phyloP scores from a whole-genome alignment of 2,329 filamentous ascomycete species.

The Ophiostoma tasmaniense region DNA sequence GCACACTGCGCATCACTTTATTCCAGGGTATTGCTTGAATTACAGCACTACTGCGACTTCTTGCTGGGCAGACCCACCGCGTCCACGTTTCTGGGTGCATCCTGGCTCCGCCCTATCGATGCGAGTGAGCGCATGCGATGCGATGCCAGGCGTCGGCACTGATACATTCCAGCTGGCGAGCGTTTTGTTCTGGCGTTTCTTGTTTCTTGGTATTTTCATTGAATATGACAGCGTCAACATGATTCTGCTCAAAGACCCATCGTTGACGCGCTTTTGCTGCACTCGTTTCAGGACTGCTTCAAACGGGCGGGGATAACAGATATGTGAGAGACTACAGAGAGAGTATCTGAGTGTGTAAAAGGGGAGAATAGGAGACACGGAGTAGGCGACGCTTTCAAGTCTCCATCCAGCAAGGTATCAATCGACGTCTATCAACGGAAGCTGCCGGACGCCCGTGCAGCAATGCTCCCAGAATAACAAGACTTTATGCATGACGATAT shows the following conservation, averaged over 20 bases:
- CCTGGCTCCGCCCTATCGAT: neutral
- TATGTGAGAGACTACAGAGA: too few relatives aligned
- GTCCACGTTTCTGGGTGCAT: conserved; percentile 2
- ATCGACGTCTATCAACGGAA: neutral
- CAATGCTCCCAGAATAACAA: neutral
- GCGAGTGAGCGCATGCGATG: neutral
- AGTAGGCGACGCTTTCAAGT: neutral
- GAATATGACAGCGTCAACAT: neutral
- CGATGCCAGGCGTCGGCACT: neutral
- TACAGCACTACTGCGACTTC: neutral
- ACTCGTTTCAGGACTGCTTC: conserved; percentile 37
- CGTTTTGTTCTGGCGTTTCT: neutral
- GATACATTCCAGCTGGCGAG: neutral
- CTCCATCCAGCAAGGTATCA: neutral
- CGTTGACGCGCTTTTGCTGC: conserved; percentile 1
- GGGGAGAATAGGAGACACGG: neutral
- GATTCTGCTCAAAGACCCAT: neutral
- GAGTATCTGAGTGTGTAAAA: neutral
- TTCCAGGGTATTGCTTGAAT: neutral
- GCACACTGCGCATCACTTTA: neutral
- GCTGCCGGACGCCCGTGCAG: neutral
- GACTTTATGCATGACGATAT: neutral
- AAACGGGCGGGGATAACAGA: conserved; percentile 21
- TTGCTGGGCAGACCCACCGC: neutral
- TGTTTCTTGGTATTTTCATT: neutral